Evolutionary conservation across 192 early-diverging fungal species (phyloP).

Genomic region (Polychytrium aggregatum): DNA sequence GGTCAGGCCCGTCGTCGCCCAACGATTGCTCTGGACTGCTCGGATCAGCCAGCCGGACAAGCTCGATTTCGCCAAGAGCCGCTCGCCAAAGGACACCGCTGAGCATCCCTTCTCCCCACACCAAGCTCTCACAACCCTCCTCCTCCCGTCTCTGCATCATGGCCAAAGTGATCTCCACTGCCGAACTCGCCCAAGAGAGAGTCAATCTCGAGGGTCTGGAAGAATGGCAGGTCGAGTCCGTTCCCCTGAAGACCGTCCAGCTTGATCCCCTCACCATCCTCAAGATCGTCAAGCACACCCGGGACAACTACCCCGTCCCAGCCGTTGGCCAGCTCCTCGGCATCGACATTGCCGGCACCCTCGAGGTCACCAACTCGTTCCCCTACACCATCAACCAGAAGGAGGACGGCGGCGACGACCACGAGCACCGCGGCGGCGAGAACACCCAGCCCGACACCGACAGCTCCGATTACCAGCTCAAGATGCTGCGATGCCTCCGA

Average conservation of each 20-base stretch:
- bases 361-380: slow-evolving; percentile 89
- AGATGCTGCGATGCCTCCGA: slow-evolving; percentile 87
- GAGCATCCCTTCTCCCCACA: no score
- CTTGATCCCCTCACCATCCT: slow-evolving; percentile 61
- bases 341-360: slow-evolving; percentile 76
- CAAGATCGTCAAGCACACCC: slow-evolving; percentile 95
- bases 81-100: no score
- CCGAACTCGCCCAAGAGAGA: no score
- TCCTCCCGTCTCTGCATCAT: no score
- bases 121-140: no score
- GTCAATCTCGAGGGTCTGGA: no score
- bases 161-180: no score
- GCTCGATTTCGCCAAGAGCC: no score
- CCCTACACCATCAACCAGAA: slow-evolving; percentile 56
- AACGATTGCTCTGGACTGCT: no score
- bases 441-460: no score
- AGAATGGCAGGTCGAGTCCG: slow-evolving; percentile 18
- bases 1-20: no score
- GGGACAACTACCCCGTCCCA: slow-evolving; percentile 54
- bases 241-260: slow-evolving; percentile 18
- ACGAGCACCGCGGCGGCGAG: slow-evolving; percentile 29
- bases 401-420: slow-evolving; percentile 17
- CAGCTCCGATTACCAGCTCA: slow-evolving; percentile 81
- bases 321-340: slow-evolving; percentile 87
- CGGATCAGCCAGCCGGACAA: no score